Conservation (phyloP, 2,329 filamentous ascomycete genomes). For the Fusarium cyanostomum region DNA sequence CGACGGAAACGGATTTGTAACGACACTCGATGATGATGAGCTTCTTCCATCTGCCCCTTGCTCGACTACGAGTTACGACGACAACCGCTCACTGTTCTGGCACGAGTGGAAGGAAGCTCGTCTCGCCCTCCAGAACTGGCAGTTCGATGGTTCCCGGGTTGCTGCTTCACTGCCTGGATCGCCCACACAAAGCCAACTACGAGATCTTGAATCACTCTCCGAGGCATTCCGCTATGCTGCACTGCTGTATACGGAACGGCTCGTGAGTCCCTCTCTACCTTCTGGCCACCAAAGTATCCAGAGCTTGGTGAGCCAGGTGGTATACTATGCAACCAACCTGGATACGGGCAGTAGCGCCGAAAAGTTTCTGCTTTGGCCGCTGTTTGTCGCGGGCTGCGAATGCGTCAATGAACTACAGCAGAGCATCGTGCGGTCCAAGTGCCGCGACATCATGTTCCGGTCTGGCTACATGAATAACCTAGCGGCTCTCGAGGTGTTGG, state of each 20-base stretch:
- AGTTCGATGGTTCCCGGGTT: slow-evolving; percentile 70
- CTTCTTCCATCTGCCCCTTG: slow-evolving; percentile 53
- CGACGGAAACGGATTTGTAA: slow-evolving; percentile 73
- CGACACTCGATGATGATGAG: slow-evolving; percentile 65
- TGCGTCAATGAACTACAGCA: slow-evolving; percentile 85
- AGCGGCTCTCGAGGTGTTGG: slow-evolving; percentile 83
- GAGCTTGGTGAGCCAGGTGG: slow-evolving; percentile 80
- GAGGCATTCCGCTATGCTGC: slow-evolving; percentile 92
- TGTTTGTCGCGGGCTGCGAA: slow-evolving; percentile 90
- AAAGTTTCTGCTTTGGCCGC: slow-evolving; percentile 92
- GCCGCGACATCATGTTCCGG: slow-evolving; percentile 85
- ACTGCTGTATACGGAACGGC: slow-evolving; percentile 87
- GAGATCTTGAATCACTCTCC: slow-evolving; percentile 82
- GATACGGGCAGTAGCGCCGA: slow-evolving; percentile 76
- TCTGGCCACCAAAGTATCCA: slow-evolving; percentile 82
- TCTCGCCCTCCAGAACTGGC: slow-evolving; percentile 80
- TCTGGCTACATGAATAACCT: slow-evolving; percentile 96
- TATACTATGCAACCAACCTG: slow-evolving; percentile 84
- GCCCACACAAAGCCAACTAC: slow-evolving; percentile 68
- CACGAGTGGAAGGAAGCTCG: slow-evolving; percentile 85
- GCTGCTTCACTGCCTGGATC: slow-evolving; percentile 60
- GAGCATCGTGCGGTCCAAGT: slow-evolving; percentile 79
- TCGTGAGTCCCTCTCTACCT: slow-evolving; percentile 79
- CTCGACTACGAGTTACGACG: slow-evolving; percentile 61
- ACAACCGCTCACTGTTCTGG: slow-evolving; percentile 78